phyloP scores from a whole-genome alignment of 2,329 filamentous ascomycete species.

The Hymenoscyphus fructigenus region DNA sequence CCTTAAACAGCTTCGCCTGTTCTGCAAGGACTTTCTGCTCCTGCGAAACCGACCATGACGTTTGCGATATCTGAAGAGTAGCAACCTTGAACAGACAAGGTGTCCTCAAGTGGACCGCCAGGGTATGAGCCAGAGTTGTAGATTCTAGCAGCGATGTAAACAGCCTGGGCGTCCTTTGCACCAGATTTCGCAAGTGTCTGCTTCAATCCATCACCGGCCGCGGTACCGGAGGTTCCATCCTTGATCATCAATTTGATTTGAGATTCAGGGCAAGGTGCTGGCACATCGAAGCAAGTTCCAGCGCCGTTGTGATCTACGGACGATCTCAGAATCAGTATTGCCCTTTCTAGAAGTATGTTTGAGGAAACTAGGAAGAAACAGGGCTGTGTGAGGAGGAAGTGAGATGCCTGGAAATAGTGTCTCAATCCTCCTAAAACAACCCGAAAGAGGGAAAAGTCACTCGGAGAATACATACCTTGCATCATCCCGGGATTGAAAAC shows the following conservation, averaged over 20 bases:
- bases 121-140: constrained; percentile 43
- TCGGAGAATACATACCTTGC: no score
- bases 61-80: constrained; percentile 23
- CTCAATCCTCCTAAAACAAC: no score
- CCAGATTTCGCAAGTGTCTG: constrained; percentile 33
- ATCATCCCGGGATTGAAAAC: constrained; percentile 27
- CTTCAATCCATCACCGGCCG: constrained; percentile 38
- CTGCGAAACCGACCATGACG: constrained; percentile 6
- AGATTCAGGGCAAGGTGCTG: constrained; percentile 12
- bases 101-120: constrained; percentile 30
- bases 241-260: constrained; percentile 37
- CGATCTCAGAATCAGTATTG: no score
- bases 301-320: constrained; percentile 16
- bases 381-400: no score
- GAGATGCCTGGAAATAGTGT: no score
- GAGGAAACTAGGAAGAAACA: no score
- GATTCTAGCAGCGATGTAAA: constrained; percentile 39
- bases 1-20: background rate
- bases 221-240: constrained; percentile 39
- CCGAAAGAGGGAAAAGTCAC: no score
- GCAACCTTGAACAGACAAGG: constrained; percentile 17
- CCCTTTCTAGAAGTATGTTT: no score
- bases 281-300: constrained; percentile 6
- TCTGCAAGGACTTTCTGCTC: constrained; percentile 9
- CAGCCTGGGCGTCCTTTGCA: constrained; percentile 26